phyloP scores from a whole-genome alignment of 2,329 filamentous ascomycete species.

The Sporothrix phasma region DNA sequence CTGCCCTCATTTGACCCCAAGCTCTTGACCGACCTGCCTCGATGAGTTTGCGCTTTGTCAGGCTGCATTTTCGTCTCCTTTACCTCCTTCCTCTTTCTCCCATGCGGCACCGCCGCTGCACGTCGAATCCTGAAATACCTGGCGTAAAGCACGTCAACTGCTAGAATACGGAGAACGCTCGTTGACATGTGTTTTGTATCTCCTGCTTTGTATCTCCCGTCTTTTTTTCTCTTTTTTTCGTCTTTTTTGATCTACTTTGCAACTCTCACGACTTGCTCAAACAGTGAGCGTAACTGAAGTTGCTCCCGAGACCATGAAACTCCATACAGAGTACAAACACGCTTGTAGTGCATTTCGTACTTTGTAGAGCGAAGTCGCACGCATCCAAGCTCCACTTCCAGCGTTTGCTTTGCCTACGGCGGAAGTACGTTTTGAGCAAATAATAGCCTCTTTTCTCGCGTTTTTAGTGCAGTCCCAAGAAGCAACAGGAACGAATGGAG shows the following conservation, averaged over 20 bases:
- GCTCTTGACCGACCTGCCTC: background rate
- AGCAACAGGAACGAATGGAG: background rate
- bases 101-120: background rate
- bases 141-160: background rate
- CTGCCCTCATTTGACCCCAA: background rate
- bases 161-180: no score
- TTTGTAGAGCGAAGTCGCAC: background rate
- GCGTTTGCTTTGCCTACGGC: no score
- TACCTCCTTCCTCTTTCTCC: background rate
- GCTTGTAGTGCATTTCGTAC: background rate
- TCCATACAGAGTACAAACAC: constrained; percentile 4
- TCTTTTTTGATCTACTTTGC: no score
- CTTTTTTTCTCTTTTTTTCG: background rate
- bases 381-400: no score
- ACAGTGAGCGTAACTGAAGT: background rate
- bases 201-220: no score
- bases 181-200: no score
- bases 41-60: background rate
- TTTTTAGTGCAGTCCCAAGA: background rate
- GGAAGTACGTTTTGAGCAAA: no score
- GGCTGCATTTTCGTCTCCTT: background rate
- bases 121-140: background rate
- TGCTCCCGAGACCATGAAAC: background rate
- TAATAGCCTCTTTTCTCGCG: no score
- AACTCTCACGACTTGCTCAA: background rate